A percentile compares a stretch with the other conserved stretches of the same genome.
These are phyloP conservation scores for Cyberlindnera sargentensis DNA, from an alignment of 805 yeast genomes.

Conservation along the genomic window DNA sequence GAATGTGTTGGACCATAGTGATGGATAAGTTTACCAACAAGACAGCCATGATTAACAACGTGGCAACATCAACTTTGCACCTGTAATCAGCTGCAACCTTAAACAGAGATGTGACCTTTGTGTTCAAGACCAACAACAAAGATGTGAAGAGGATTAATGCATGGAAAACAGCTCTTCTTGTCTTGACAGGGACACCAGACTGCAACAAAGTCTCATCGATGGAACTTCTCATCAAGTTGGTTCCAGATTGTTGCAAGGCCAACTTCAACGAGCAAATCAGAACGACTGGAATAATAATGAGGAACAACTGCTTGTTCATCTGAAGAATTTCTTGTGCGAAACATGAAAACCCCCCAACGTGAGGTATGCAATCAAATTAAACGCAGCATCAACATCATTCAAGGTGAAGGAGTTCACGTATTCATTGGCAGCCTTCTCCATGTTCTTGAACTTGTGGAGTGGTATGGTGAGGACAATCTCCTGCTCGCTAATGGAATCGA, in stretches of 20 bases:
- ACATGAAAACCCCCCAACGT: slow-evolving; percentile 5
- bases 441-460: slow-evolving; percentile 4
- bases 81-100: background rate
- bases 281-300: slow-evolving; percentile 8
- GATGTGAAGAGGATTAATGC: slow-evolving; percentile 1
- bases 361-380: slow-evolving; percentile 5
- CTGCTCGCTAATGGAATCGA: background rate
- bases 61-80: slow-evolving; percentile 5
- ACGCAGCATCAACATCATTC: slow-evolving; percentile 1
- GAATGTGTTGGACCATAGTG: background rate
- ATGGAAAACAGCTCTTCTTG: slow-evolving; percentile 1
- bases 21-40: slow-evolving; percentile 7
- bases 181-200: background rate
- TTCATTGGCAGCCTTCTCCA: background rate
- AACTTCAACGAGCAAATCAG: slow-evolving; percentile 3
- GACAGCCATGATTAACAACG: slow-evolving; percentile 8
- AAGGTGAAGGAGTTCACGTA: slow-evolving; percentile 5
- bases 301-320: slow-evolving; percentile 7
- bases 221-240: slow-evolving; percentile 3
- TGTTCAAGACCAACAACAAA: slow-evolving; percentile 3
- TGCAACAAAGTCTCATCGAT: background rate
- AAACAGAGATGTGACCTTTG: slow-evolving; percentile 5
- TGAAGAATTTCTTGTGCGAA: slow-evolving; percentile 13
- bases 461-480: slow-evolving; percentile 9
- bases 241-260: background rate